Conservation (phyloP, 352 stramenopile genomes). For the Phytophthora tubulina region DNA sequence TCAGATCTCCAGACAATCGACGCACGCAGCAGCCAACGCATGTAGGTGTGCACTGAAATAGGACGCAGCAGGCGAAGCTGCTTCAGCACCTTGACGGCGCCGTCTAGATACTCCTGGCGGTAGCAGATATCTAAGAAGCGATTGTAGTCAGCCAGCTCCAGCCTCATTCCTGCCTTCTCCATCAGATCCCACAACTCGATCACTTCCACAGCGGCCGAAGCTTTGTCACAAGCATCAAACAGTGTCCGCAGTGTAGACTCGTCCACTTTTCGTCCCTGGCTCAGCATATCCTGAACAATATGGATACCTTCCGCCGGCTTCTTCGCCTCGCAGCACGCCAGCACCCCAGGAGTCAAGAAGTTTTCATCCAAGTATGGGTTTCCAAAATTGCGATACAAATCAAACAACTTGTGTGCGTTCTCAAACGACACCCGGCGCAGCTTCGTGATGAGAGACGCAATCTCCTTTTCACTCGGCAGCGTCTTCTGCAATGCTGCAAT, state of each 20-base stretch:
- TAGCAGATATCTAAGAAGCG: slow-evolving; percentile 84
- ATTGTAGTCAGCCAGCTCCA: slow-evolving; percentile 71
- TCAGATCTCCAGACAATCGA: slow-evolving; percentile 85
- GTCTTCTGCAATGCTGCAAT: slow-evolving; percentile 82
- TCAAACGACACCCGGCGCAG: slow-evolving; percentile 78
- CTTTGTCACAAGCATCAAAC: slow-evolving; percentile 79
- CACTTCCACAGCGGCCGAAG: slow-evolving; percentile 64
- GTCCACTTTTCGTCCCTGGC: slow-evolving; percentile 87
- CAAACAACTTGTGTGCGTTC: slow-evolving; percentile 81
- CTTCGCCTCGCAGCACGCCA: slow-evolving; percentile 82
- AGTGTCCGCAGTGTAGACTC: slow-evolving; percentile 74
- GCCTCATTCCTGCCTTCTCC: slow-evolving; percentile 64
- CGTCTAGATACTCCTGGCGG: slow-evolving; percentile 78
- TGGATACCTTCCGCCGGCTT: slow-evolving; percentile 76
- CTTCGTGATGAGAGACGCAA: slow-evolving; percentile 65
- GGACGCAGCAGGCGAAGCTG: slow-evolving; percentile 69
- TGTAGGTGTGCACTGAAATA: slow-evolving; percentile 83
- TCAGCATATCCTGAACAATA: slow-evolving; percentile 87
- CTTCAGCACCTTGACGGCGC: slow-evolving; percentile 81
- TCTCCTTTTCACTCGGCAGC: slow-evolving; percentile 71
- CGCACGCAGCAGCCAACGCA: slow-evolving; percentile 84
- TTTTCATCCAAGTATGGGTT: slow-evolving; percentile 87
- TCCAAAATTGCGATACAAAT: slow-evolving; percentile 88
- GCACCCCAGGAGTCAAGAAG: slow-evolving; percentile 81
- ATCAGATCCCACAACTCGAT: slow-evolving; percentile 82